Percentiles rank a stretch among this genome's conserved stretches.
phyloP scores from a whole-genome alignment of 2,329 filamentous ascomycete species.

The Aureobasidium zeae region DNA sequence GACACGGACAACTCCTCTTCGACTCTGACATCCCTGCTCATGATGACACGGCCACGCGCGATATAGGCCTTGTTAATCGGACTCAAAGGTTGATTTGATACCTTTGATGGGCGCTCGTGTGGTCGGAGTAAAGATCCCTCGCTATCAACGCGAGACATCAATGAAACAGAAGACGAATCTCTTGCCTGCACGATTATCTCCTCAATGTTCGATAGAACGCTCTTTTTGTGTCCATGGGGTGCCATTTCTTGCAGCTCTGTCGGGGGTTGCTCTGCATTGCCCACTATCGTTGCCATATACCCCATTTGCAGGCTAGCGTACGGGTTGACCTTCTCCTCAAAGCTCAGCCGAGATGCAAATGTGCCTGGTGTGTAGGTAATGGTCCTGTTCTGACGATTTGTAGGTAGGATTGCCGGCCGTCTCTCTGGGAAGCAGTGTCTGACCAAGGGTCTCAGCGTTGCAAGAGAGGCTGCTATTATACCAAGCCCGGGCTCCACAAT shows the following conservation, averaged over 20 bases:
- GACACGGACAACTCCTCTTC: not conserved
- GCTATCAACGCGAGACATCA: slow-evolving; percentile 1
- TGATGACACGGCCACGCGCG: slow-evolving; percentile 2
- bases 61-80: not conserved
- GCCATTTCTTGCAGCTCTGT: not conserved
- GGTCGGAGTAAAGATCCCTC: not conserved
- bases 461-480: slow-evolving; percentile 27
- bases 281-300: not conserved
- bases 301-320: slow-evolving; percentile 1
- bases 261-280: not conserved
- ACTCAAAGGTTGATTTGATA: not conserved
- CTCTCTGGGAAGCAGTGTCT: slow-evolving; percentile 1
- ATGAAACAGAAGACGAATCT: not conserved
- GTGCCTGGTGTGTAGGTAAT: not conserved
- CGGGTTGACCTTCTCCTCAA: slow-evolving; percentile 3
- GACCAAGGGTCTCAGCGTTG: slow-evolving; percentile 27
- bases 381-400: slow-evolving; percentile 1
- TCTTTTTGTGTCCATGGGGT: not conserved
- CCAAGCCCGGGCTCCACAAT: slow-evolving; percentile 28
- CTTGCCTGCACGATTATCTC: not conserved
- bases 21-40: slow-evolving; percentile 4
- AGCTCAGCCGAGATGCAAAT: slow-evolving; percentile 6
- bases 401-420: not conserved
- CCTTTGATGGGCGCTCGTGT: slow-evolving; percentile 1
- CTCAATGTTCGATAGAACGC: not conserved